Base-by-base conservation (phyloP, 768 basidiomycete species). In the Psilocybe azurescens region DNA sequence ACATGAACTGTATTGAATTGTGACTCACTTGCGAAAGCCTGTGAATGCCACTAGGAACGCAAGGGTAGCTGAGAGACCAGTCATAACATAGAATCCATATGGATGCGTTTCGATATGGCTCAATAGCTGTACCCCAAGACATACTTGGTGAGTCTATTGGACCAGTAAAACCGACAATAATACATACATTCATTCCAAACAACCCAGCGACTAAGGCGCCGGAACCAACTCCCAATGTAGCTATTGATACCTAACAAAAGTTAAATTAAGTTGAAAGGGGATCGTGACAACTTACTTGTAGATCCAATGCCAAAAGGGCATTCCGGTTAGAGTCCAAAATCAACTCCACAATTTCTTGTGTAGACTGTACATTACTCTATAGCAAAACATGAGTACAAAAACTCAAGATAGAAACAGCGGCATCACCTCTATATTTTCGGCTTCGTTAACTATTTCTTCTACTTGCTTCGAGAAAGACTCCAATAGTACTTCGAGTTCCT, bases 271-370 rank as follows among this genome's bases (percentile, higher is more conserved):
- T 33, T 53, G 24, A 61, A 11, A 51, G 7, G 44, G 29, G 18
- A 16, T 16, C 51, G n/a, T 33, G 58, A 46, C 33, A 47, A 64
- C 76, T 16, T 65, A 90, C 93, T 81, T 95, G 90, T 46, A 99
- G 81, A 76, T 98, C 96, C 36, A 99, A 84, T 50, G 94, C 93
- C 20, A 99, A 82, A 14, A 99, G 81, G 4, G 91, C 86, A 69
- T 99, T 99, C 52, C 97, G 90, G 78, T 97, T 97, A 52, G 95
- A 92, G 74, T 99, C 97, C 44, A 99, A 82, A 70, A 98, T 95
- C 61, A 99, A 83, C 75, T 99, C 97, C 2, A 97, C 94, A 56
- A 99, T 98, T 77, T 99, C 97, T 79, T 98, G 97, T 0, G 97
- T 99, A 11, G 95, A 95, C 76, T 95, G 92, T 41, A 99, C 93